These are phyloP conservation scores for Leishmania tarentolae DNA, from an alignment of 208 protist species.

Conservation along the genomic window DNA sequence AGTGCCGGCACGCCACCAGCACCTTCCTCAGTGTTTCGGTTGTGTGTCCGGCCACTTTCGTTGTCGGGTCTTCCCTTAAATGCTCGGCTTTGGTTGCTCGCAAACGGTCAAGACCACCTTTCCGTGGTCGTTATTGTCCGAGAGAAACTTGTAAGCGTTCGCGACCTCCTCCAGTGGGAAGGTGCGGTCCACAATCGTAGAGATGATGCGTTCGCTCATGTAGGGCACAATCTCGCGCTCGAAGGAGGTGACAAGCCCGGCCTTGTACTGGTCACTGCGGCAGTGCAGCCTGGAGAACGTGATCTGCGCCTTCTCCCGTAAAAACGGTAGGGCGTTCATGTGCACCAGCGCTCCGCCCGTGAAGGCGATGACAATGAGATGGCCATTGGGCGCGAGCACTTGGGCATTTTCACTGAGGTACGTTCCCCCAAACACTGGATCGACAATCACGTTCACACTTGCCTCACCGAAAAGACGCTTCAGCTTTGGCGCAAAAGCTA, in stretches of 20 bases:
- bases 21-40: neutral
- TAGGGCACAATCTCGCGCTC: slow-evolving; percentile 63
- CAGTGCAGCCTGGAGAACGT: slow-evolving; percentile 76
- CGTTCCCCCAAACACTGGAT: slow-evolving; percentile 79
- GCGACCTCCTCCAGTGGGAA: slow-evolving; percentile 66
- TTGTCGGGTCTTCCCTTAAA: neutral
- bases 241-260: slow-evolving; percentile 52
- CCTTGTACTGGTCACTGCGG: slow-evolving; percentile 60
- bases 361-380: slow-evolving; percentile 66
- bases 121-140: slow-evolving; percentile 51
- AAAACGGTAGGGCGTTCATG: slow-evolving; percentile 55
- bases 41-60: neutral
- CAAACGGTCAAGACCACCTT: slow-evolving; percentile 60
- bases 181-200: slow-evolving; percentile 43
- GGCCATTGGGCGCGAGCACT: slow-evolving; percentile 56
- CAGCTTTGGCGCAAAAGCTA: slow-evolving; percentile 64
- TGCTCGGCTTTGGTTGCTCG: slow-evolving; percentile 2
- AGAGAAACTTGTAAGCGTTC: slow-evolving; percentile 50
- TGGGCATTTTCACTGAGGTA: slow-evolving; percentile 67
- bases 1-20: neutral
- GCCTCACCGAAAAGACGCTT: slow-evolving; percentile 43
- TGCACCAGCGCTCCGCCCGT: slow-evolving; percentile 61
- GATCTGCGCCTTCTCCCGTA: slow-evolving; percentile 52
- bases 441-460: slow-evolving; percentile 69
- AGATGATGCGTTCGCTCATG: slow-evolving; percentile 55